A percentile compares a stretch with the other conserved stretches of the same genome.
These are phyloP conservation scores for Pseudotulostoma volvatum DNA, from an alignment of 495 filamentous ascomycete species.

Conservation along the genomic window DNA sequence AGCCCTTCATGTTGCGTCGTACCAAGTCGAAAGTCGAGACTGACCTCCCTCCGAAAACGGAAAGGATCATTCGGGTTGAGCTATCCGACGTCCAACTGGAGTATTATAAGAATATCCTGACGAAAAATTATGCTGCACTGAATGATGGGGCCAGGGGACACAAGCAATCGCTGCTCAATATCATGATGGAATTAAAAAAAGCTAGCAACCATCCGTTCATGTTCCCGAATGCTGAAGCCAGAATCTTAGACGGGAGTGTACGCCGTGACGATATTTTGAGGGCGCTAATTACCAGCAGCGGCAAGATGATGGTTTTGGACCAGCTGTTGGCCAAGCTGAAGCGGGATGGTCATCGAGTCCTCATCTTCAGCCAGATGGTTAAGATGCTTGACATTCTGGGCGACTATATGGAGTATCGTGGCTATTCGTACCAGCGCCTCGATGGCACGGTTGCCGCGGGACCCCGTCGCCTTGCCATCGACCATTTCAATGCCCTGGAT, in stretches of 20 bases:
- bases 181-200: conserved; percentile 99
- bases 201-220: conserved; percentile 97
- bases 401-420: conserved; percentile 78
- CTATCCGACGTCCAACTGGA: conserved; percentile 90
- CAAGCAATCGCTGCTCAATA: conserved; percentile 91
- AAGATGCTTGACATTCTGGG: conserved; percentile 93
- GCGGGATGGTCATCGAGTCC: conserved; percentile 78
- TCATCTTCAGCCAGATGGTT: conserved; percentile 99
- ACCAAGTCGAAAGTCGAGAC: conserved; percentile 96
- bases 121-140: conserved; percentile 86
- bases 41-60: conserved; percentile 86
- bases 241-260: conserved; percentile 56
- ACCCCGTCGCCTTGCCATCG: conserved; percentile 76
- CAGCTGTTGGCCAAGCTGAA: conserved; percentile 81
- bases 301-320: conserved; percentile 98
- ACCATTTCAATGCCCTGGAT: conserved; percentile 90
- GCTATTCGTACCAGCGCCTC: conserved; percentile 81
- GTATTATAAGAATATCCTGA: conserved; percentile 97
- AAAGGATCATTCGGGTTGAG: conserved; percentile 97
- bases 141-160: conserved; percentile 76
- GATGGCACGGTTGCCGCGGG: conserved; percentile 86
- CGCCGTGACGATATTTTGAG: conserved; percentile 78
- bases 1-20: conserved; percentile 86
- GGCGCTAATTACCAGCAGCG: conserved; percentile 84
- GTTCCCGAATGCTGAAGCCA: conserved; percentile 84